Evolutionary conservation across 2,329 filamentous ascomycete species (phyloP), one percentile per base, ranked within the genome.

Genomic region (Fusarium tricinctum): DNA sequence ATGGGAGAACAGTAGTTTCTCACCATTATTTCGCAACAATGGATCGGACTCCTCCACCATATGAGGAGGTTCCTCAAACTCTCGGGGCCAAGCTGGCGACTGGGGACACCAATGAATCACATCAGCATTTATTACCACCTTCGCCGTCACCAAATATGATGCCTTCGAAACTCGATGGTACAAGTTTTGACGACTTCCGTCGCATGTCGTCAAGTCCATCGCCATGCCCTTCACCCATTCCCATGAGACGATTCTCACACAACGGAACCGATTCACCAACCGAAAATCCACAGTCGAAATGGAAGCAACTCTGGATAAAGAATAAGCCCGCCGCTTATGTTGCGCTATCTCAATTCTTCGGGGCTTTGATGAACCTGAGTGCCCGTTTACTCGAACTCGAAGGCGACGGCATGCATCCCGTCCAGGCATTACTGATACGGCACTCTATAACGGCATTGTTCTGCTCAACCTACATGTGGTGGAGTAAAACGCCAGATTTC

Each of bases 291-390:
- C 67, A 66, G 5, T 70, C 71, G 5, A 44, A 82, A 13, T 65
- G 75, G 60, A 51, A 67, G 22, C 64, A 61, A 22, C 80, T 88
- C 67, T 93, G 91, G 90, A 67, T 79, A 6, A 81, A 82, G 54
- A 94, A 96, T 73, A 90, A 91, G 69, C 92, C 92, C 3, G 85
- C 94, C 20, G 82, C 91, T 22, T 82, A 94, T 44, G 92, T 97
- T 43, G 82, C 94, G 19, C 64, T 90, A 4, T 87, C 93, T 0
- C 93, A 97, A 78, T 81, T 96, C 35, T 97, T 97, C 72, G 93
- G 91, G 3, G 89, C 91, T 0, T 79, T 92, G 52, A 97, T 97
- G 94, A 97, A 96, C 76, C 87, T 97, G 12, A 89, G 89, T 40
- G 92, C 93, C 1, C 85, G 93, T 20, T 78, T 95, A 13, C 82